Conservation (phyloP, 371 early-diverging fungal species). For the Modicella reniformis region DNA sequence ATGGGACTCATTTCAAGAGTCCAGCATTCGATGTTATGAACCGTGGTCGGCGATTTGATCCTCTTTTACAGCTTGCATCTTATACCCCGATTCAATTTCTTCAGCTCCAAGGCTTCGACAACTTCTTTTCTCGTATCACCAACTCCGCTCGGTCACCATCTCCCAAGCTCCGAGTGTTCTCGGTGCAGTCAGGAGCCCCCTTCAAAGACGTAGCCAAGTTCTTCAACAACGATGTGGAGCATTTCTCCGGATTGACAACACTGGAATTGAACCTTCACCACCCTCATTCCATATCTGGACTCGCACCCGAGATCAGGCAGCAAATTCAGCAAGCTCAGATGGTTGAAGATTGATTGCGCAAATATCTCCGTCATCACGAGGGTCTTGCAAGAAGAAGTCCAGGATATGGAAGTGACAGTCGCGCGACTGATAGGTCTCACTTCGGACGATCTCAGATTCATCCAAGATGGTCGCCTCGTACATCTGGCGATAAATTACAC, state of each 20-base stretch:
- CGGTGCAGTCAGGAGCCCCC: background rate
- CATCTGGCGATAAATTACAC: background rate
- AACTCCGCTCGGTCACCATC: background rate
- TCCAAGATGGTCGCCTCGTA: background rate
- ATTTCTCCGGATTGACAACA: background rate
- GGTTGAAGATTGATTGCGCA: background rate
- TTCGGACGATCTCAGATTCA: background rate
- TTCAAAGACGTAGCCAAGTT: background rate
- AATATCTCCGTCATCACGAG: background rate
- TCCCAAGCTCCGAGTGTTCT: background rate
- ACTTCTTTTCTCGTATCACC: conserved; percentile 18
- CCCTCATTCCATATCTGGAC: background rate
- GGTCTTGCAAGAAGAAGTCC: background rate
- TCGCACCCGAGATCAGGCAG: background rate
- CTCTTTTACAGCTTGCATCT: conserved; percentile 3
- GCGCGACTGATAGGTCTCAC: background rate
- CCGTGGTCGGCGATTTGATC: conserved; percentile 8
- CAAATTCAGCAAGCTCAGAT: background rate
- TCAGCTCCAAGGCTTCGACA: background rate
- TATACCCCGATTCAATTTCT: conserved; percentile 6
- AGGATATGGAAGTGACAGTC: background rate
- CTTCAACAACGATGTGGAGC: background rate
- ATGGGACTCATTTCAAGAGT: background rate
- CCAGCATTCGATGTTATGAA: conserved; percentile 6
- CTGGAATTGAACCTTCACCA: background rate